phyloP scores from a whole-genome alignment of 2,329 filamentous ascomycete genomes.

The Alternaria panax region DNA sequence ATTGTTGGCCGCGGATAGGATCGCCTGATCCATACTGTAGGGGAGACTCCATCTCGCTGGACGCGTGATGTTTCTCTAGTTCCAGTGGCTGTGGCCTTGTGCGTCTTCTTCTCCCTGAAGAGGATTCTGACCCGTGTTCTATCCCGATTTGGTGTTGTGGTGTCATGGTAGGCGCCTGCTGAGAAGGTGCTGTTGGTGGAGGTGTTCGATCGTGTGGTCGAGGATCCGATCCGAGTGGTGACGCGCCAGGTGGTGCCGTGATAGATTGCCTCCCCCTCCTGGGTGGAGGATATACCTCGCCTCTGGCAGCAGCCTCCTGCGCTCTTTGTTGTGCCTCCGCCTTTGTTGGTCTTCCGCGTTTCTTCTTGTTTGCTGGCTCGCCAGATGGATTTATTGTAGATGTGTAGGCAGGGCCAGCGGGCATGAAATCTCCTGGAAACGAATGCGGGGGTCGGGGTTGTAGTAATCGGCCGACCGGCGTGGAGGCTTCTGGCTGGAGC shows the following conservation, averaged over 20 bases:
- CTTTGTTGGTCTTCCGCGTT: slow-evolving; percentile 58
- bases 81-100: slow-evolving; percentile 43
- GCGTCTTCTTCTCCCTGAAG: slow-evolving; percentile 47
- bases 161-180: slow-evolving; percentile 32
- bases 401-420: slow-evolving; percentile 39
- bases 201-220: slow-evolving; percentile 38
- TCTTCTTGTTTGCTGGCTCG: slow-evolving; percentile 54
- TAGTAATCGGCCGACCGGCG: slow-evolving; percentile 53
- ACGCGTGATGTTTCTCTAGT: slow-evolving; percentile 39
- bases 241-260: slow-evolving; percentile 35
- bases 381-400: slow-evolving; percentile 38
- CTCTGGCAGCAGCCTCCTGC: slow-evolving; percentile 50
- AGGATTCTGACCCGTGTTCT: slow-evolving; percentile 43
- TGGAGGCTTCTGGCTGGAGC: slow-evolving; percentile 39
- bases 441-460: slow-evolving; percentile 54
- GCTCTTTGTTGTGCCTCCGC: slow-evolving; percentile 56
- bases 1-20: slow-evolving; percentile 36
- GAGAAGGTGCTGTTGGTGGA: slow-evolving; percentile 31
- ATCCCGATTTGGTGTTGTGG: slow-evolving; percentile 39
- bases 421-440: slow-evolving; percentile 42
- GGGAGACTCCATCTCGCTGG: slow-evolving; percentile 43
- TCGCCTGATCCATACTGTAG: slow-evolving; percentile 40
- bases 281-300: slow-evolving; percentile 50
- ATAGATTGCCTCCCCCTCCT: slow-evolving; percentile 44
- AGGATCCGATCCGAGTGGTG: slow-evolving; percentile 32